Evolutionary conservation across 257 asterid genomes (phyloP).

Genomic region (Solanum clarkiae): DNA sequence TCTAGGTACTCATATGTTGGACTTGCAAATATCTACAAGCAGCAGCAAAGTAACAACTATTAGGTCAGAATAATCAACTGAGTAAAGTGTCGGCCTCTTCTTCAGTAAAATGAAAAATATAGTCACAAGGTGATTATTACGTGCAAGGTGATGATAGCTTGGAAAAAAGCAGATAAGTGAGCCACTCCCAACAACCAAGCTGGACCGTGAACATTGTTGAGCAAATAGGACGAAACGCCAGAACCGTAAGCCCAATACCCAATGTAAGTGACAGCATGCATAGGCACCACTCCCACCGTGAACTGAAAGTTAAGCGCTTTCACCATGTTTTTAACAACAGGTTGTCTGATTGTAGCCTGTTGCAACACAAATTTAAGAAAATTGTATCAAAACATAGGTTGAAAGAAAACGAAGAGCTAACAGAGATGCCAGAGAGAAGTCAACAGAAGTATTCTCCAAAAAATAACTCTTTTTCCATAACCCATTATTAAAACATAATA

Average conservation of each 20-base stretch:
- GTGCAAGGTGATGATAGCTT: conserved; percentile 70
- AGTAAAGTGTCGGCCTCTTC: neutral
- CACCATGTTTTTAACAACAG: conserved; percentile 84
- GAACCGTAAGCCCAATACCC: conserved; percentile 98
- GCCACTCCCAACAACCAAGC: conserved; percentile 66
- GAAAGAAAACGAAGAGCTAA: neutral
- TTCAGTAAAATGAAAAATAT: neutral
- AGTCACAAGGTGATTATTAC: conserved; percentile 10
- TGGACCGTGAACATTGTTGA: conserved; percentile 76
- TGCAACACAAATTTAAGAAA: neutral
- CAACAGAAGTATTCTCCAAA: neutral
- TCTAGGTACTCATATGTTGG: conserved; percentile 95
- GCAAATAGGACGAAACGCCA: conserved; percentile 58
- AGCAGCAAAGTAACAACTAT: neutral
- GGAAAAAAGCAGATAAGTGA: conserved; percentile 70
- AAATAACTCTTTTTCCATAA: neutral
- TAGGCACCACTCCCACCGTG: conserved; percentile 67
- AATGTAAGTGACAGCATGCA: conserved; percentile 73
- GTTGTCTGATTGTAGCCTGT: conserved; percentile 87
- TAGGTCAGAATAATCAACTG: neutral
- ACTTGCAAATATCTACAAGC: conserved; percentile 80
- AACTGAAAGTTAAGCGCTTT: conserved; percentile 88
- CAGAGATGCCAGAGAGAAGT: neutral
- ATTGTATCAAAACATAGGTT: neutral
- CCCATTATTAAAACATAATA: neutral